Conservation (phyloP, 345 rosid species). For the Geranium brycei region DNA sequence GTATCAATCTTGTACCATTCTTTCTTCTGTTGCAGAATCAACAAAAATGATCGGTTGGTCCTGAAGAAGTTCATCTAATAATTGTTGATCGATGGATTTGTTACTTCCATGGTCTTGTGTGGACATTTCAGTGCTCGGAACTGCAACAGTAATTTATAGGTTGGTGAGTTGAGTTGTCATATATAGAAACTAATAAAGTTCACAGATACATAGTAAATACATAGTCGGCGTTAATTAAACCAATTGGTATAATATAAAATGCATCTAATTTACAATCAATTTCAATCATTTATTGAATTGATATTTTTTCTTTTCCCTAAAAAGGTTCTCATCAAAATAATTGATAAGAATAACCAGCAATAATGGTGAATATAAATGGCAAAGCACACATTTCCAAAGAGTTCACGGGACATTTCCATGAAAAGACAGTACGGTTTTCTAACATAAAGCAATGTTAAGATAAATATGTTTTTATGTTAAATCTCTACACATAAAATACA, state of each 20-base stretch:
- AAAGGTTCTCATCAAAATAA: too few relatives aligned
- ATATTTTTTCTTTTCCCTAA: not conserved
- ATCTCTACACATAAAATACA: too few relatives aligned
- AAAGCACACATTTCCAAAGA: not conserved
- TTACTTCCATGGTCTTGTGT: not conserved
- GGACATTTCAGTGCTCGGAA: not conserved
- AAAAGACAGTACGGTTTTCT: too few relatives aligned
- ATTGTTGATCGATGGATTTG: not conserved
- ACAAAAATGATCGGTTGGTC: not conserved
- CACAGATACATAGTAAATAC: not conserved
- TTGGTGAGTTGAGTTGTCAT: too few relatives aligned
- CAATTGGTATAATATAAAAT: too few relatives aligned
- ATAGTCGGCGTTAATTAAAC: not conserved
- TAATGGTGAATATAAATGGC: not conserved
- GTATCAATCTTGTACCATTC: not conserved
- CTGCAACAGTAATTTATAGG: not conserved
- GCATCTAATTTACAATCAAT: not conserved
- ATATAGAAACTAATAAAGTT: not conserved
- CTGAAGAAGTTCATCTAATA: not conserved
- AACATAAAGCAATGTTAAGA: too few relatives aligned
- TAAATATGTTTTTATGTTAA: too few relatives aligned
- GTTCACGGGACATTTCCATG: too few relatives aligned
- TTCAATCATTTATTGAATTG: not conserved
- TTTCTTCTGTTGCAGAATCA: not conserved
- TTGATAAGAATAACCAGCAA: not conserved